A percentile compares a stretch with the other conserved stretches of the same genome.
phyloP scores from a whole-genome alignment of 1,284 basidiomycete species.

The Anthracocystis panici-leucophaei region DNA sequence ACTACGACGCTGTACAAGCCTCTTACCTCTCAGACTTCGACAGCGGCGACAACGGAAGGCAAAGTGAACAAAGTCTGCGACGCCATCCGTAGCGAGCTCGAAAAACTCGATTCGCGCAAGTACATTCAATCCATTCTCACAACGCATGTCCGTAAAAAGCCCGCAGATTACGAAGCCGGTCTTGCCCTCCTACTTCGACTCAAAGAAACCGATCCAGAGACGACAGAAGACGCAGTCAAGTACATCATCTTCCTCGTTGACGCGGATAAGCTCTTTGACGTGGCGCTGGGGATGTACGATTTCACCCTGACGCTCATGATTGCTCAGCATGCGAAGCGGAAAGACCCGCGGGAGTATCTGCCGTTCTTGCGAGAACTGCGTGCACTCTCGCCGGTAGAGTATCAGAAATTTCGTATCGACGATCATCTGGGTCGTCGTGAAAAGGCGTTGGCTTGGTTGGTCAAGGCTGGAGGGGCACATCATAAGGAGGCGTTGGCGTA shows the following conservation, averaged over 20 bases:
- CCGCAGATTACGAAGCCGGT: conserved; percentile 89
- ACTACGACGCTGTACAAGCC: conserved; percentile 69
- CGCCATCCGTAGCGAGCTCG: conserved; percentile 80
- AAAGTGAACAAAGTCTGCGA: conserved; percentile 83
- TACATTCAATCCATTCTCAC: conserved; percentile 93
- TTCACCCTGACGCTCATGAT: conserved; percentile 94
- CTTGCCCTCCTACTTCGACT: conserved; percentile 82
- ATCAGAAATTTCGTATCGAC: conserved; percentile 92
- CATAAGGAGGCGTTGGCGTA: conserved; percentile 87
- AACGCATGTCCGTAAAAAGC: conserved; percentile 89
- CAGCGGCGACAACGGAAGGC: conserved; percentile 69
- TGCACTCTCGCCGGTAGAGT: conserved; percentile 78
- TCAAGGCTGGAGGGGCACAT: conserved; percentile 78
- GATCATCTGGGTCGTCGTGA: conserved; percentile 85
- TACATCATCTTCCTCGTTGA: conserved; percentile 99
- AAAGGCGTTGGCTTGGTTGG: conserved; percentile 82
- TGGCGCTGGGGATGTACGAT: conserved; percentile 98
- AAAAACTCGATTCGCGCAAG: conserved; percentile 78
- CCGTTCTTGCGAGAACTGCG: conserved; percentile 93
- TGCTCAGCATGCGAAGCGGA: conserved; percentile 93
- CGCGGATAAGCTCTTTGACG: conserved; percentile 89
- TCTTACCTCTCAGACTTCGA: conserved; percentile 29
- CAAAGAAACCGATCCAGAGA: conserved; percentile 78
- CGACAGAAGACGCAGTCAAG: conserved; percentile 95
- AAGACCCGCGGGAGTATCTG: conserved; percentile 98